A percentile compares a stretch with the other conserved stretches of the same genome.
Conservation (phyloP, 2,329 filamentous ascomycete species). For the Corinectria fuckeliana region DNA sequence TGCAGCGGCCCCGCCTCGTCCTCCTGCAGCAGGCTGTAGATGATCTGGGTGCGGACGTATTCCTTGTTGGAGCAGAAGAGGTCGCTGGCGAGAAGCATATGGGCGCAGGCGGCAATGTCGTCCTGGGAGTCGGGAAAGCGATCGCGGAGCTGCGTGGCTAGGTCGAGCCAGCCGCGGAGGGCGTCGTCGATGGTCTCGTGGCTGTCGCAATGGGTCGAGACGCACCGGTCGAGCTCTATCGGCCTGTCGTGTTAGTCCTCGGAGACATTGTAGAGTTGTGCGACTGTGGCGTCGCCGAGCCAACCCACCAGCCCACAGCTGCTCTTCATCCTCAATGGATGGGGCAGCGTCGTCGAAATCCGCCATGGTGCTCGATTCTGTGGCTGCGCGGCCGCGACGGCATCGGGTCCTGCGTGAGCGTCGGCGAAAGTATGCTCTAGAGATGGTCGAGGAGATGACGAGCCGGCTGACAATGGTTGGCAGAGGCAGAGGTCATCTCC, state of each 20-base stretch:
- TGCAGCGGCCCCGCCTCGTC: conserved; percentile 83
- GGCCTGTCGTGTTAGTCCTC: conserved; percentile 20
- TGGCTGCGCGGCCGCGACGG: conserved; percentile 39
- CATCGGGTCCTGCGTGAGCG: conserved; percentile 41
- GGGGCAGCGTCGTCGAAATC: conserved; percentile 68
- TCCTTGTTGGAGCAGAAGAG: conserved; percentile 78
- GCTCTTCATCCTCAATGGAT: conserved; percentile 78
- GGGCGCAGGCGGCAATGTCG: conserved; percentile 80
- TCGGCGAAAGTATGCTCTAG: conserved; percentile 17
- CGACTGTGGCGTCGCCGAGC: neutral
- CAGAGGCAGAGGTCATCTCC: conserved; percentile 35
- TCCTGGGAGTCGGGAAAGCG: conserved; percentile 78
- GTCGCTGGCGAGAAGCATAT: conserved; percentile 75
- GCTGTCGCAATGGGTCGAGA: conserved; percentile 55
- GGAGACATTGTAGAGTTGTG: conserved; percentile 8
- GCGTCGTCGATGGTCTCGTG: conserved; percentile 78
- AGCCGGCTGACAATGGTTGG: conserved; percentile 30
- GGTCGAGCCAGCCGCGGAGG: conserved; percentile 81
- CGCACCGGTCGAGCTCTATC: conserved; percentile 56
- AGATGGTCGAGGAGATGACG: conserved; percentile 23
- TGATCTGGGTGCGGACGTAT: conserved; percentile 91
- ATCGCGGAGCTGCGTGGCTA: conserved; percentile 78
- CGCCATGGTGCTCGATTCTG: conserved; percentile 53
- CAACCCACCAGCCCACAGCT: conserved; percentile 83
- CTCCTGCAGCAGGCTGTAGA: conserved; percentile 90